Evolutionary conservation across 2,329 filamentous ascomycete species (phyloP).

Genomic region (Clonostachys rosea): DNA sequence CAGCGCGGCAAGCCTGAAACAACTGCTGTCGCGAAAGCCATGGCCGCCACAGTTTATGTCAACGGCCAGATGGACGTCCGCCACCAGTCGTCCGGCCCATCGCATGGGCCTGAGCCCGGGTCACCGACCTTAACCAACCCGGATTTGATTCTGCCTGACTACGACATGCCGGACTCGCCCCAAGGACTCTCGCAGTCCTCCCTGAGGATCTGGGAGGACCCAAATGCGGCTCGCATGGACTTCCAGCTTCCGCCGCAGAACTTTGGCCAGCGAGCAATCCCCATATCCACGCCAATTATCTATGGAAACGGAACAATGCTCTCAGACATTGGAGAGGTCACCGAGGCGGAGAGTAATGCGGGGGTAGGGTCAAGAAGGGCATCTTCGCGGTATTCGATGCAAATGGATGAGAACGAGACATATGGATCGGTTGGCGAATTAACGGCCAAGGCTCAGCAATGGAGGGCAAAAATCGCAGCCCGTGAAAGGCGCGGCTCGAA

Average conservation of each 20-base stretch:
- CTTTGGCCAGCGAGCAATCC: constrained; percentile 37
- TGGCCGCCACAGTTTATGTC: background rate
- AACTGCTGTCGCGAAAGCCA: background rate
- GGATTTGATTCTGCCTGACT: constrained; percentile 87
- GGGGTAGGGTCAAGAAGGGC: constrained; percentile 31
- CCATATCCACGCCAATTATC: constrained; percentile 59
- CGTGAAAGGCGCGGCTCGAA: constrained; percentile 47
- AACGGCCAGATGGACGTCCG: background rate
- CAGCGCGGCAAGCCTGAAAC: no score
- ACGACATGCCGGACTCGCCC: constrained; percentile 52
- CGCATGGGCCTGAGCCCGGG: constrained; percentile 42
- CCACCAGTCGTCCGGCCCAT: background rate
- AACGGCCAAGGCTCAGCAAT: constrained; percentile 34
- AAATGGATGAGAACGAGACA: constrained; percentile 22
- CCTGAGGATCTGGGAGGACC: constrained; percentile 46
- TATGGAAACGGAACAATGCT: constrained; percentile 68
- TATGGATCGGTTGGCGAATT: constrained; percentile 14
- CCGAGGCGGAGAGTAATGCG: constrained; percentile 45
- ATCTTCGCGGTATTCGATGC: constrained; percentile 23
- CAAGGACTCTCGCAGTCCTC: constrained; percentile 45
- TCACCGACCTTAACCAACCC: constrained; percentile 90
- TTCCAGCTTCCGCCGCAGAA: constrained; percentile 36
- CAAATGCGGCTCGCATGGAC: constrained; percentile 25
- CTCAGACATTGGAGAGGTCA: constrained; percentile 58
- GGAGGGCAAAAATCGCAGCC: constrained; percentile 9